Conservation (phyloP, 495 filamentous ascomycete species). For the Penicillium atrosanguineum region DNA sequence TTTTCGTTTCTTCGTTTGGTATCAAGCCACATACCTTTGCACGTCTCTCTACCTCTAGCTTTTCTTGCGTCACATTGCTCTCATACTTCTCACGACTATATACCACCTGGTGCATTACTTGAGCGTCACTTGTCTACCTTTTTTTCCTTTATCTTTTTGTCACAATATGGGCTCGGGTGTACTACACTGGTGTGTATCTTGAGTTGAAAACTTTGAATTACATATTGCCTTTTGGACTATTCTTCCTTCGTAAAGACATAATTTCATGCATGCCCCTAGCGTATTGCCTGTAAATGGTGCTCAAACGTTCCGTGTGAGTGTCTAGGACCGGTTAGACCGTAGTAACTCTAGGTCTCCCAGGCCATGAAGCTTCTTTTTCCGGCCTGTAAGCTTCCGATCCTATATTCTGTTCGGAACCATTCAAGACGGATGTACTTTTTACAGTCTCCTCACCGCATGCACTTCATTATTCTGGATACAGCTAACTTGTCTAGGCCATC, state of each 20-base stretch:
- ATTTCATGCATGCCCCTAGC: too few species aligned
- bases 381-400: too few species aligned
- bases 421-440: too few species aligned
- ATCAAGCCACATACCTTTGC: not conserved
- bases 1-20: slow-evolving; percentile 3
- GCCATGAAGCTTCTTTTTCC: too few species aligned
- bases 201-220: slow-evolving; percentile 7
- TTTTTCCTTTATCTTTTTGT: slow-evolving; percentile 17
- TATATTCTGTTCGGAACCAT: too few species aligned
- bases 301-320: too few species aligned
- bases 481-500: too few species aligned
- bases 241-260: not conserved
- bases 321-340: too few species aligned
- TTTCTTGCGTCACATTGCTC: slow-evolving; percentile 21
- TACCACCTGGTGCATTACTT: slow-evolving; percentile 28
- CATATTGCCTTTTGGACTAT: slow-evolving; percentile 1
- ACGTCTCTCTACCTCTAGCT: slow-evolving; percentile 8
- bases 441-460: too few species aligned
- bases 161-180: slow-evolving; percentile 17
- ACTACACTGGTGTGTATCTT: slow-evolving; percentile 10
- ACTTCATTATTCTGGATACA: too few species aligned
- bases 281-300: too few species aligned
- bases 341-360: too few species aligned
- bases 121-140: slow-evolving; percentile 10
- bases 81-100: slow-evolving; percentile 23